Conservation (phyloP, 495 filamentous ascomycete species). For the Aspergillus nanangensis region DNA sequence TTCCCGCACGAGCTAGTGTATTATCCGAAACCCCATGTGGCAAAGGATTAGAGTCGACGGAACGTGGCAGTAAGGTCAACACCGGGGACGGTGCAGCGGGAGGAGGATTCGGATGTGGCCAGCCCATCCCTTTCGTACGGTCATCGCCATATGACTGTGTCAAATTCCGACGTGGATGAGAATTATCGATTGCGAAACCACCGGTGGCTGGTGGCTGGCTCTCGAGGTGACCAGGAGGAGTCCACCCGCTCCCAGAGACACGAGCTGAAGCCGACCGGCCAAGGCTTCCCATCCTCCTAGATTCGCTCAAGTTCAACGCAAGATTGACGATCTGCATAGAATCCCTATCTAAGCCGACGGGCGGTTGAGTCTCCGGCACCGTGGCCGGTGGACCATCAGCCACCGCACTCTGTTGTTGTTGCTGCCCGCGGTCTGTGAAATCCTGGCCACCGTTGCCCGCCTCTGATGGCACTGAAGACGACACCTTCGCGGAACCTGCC, state of each 20-base stretch:
- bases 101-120: background rate
- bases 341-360: constrained; percentile 58
- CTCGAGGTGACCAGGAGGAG: constrained; percentile 30
- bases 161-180: constrained; percentile 15
- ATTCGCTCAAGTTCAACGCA: constrained; percentile 83
- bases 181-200: constrained; percentile 7
- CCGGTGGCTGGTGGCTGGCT: constrained; percentile 15
- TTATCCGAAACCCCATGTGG: constrained; percentile 68
- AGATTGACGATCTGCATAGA: constrained; percentile 85
- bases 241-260: constrained; percentile 45
- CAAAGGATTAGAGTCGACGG: constrained; percentile 23
- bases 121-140: background rate
- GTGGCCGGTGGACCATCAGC: constrained; percentile 8
- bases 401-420: background rate
- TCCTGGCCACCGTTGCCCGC: background rate
- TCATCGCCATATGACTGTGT: constrained; percentile 13
- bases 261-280: constrained; percentile 20
- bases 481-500: constrained; percentile 12
- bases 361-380: constrained; percentile 10
- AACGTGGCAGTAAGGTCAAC: constrained; percentile 25
- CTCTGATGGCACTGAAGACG: constrained; percentile 8
- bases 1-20: constrained; percentile 73
- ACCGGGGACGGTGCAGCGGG: constrained; percentile 20
- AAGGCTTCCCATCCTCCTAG: constrained; percentile 53
- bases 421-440: background rate